A percentile compares a stretch with the other conserved stretches of the same genome.
Conservation (phyloP, 2,329 filamentous ascomycete species). For the Paraconiothyrium sp. region DNA sequence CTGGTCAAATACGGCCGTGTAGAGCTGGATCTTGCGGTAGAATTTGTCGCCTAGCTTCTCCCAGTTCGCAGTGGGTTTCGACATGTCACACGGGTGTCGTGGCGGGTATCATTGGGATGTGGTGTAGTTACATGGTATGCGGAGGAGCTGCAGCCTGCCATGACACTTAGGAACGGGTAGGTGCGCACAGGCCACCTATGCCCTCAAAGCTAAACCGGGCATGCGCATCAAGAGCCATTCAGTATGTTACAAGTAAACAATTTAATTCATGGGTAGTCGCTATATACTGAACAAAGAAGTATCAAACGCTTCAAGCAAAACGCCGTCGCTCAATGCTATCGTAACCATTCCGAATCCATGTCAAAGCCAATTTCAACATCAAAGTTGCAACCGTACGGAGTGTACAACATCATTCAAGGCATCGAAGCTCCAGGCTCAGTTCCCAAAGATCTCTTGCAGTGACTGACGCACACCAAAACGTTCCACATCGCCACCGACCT, state of each 20-base stretch:
- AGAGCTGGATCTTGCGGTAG: conserved; percentile 94
- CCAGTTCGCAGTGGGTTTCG: conserved; percentile 86
- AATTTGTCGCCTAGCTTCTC: conserved; percentile 91
- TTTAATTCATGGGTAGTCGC: conserved; percentile 8
- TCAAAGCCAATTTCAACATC: conserved; percentile 8
- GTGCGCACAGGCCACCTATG: conserved; percentile 5
- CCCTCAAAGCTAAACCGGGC: not conserved
- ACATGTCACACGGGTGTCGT: conserved; percentile 39
- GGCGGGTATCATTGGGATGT: conserved; percentile 21
- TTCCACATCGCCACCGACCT: conserved; percentile 82
- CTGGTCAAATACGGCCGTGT: conserved; percentile 90
- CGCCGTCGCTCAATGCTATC: conserved; percentile 47
- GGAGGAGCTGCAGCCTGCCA: conserved; percentile 19
- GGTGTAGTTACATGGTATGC: conserved; percentile 3
- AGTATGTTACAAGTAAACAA: not conserved
- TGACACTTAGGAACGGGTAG: not conserved
- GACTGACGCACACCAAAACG: conserved; percentile 60
- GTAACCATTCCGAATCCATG: conserved; percentile 23
- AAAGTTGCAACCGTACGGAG: not conserved
- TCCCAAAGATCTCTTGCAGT: conserved; percentile 31
- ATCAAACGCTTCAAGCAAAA: conserved; percentile 23
- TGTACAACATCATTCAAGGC: not conserved
- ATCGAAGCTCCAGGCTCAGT: conserved; percentile 11
- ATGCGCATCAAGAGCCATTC: not conserved
- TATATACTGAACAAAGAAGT: conserved; percentile 17